phyloP scores from a whole-genome alignment of 164 flowering plant species.

The Cinnamomum chago region DNA sequence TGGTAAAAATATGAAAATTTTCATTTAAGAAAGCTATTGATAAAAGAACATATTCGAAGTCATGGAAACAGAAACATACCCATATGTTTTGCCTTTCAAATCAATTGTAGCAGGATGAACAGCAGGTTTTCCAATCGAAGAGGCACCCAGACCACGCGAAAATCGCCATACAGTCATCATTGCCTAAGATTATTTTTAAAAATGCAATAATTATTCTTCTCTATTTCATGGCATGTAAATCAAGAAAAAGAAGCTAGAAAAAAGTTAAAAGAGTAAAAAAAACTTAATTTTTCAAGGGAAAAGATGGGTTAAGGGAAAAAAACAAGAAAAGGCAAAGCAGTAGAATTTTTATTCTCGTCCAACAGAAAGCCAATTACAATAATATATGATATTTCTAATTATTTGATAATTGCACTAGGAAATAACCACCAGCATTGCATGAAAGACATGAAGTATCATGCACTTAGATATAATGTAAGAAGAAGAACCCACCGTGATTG shows the following conservation, averaged over 20 bases:
- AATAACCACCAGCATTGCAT: background rate
- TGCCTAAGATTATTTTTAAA: constrained; percentile 35
- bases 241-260: background rate
- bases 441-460: background rate
- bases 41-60: background rate
- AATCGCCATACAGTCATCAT: constrained; percentile 96
- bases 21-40: background rate
- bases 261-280: background rate
- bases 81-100: constrained; percentile 91
- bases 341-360: background rate
- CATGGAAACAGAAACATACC: constrained; percentile 42
- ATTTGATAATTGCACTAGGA: background rate
- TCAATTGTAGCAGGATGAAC: constrained; percentile 89
- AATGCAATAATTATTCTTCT: background rate
- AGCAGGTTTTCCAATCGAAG: constrained; percentile 76
- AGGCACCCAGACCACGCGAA: constrained; percentile 64
- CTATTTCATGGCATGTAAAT: background rate
- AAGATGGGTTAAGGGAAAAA: background rate
- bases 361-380: background rate
- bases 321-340: background rate
- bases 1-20: background rate
- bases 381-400: background rate
- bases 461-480: background rate
- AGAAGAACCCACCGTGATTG: constrained; percentile 58
- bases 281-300: constrained; percentile 58